Evolutionary conservation across 305 asterid genomes (phyloP), one percentile per base, ranked within the genome.

Genomic region (Striga hermonthica): DNA sequence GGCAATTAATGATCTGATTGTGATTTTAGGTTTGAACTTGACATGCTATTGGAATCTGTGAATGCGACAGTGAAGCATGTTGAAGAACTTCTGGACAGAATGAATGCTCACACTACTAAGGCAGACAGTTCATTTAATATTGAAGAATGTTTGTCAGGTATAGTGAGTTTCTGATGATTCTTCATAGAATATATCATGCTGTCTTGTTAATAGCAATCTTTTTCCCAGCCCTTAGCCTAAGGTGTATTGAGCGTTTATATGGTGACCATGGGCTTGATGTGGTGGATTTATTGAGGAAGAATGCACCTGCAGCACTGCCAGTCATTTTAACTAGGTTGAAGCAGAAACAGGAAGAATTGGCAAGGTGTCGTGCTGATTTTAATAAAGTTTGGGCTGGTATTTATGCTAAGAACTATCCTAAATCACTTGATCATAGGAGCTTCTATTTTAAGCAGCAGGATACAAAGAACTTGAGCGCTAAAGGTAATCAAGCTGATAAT

Each of bases 231-330:
- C 89, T 91, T 62, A 73, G 87, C 76, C 81, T 87, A 66, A 86
- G 99, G 80, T 91, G 98, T 86, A 91, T 95, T 75, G 99, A 95
- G 75, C 98, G 97, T 61, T 75, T 95, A 70, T 95, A 95, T 63
- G 99, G 97, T 77, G 99, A 95, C 79, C 98, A 95, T 65, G 99
- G 99, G 74, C 99, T 89, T 72, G 99, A 95, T 70, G 97, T 95
- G 62, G 75, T 89, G 90, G 97, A 95, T 83, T 89, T 95, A 58
- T 77, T 95, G 69, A 84, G 88, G 82, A 89, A 83, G 82, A 95
- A 84, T 82, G 94, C 95, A 12, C 78, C 94, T 63, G 86, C 83
- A 78, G 90, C 97, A 39, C 83, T 95, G 79, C 96, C 99, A 47
- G 97, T 95, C 70, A 84, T 95, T 72, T 80, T 95, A 67, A 84